These are phyloP conservation scores for Jamesozyma lodderae DNA, from an alignment of 805 yeast species.

Conservation along the genomic window DNA sequence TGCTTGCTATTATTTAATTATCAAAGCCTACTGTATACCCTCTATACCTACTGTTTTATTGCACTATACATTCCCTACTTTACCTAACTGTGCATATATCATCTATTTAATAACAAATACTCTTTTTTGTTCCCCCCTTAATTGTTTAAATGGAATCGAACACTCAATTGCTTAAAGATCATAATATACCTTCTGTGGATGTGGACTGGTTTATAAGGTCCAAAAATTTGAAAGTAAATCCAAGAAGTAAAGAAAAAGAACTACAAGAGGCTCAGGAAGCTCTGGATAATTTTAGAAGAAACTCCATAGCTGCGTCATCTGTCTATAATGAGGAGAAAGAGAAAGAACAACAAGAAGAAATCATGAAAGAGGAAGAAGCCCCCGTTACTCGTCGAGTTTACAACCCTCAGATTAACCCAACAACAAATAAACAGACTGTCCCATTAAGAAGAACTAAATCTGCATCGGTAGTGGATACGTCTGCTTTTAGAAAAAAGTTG, in stretches of 20 bases:
- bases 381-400: not conserved
- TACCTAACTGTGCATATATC: too few relatives aligned
- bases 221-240: not conserved
- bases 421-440: not conserved
- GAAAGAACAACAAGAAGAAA: not conserved
- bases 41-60: too few relatives aligned
- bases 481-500: constrained; percentile 1
- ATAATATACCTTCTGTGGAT: constrained; percentile 19
- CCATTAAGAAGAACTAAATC: constrained; percentile 29
- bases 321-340: not conserved
- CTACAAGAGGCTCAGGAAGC: not conserved
- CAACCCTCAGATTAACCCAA: not conserved
- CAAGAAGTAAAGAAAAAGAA: not conserved
- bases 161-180: constrained; percentile 16
- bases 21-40: too few relatives aligned
- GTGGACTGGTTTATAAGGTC: constrained; percentile 27
- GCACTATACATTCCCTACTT: too few relatives aligned
- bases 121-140: too few relatives aligned
- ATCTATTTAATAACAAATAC: too few relatives aligned
- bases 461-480: constrained; percentile 17
- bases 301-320: not conserved
- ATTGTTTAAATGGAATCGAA: too few relatives aligned
- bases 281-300: not conserved
- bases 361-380: not conserved
- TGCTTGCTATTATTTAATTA: too few relatives aligned